Evolutionary conservation across 2,329 filamentous ascomycete genomes (phyloP).

Genomic region (Mollisiaceae sp.): DNA sequence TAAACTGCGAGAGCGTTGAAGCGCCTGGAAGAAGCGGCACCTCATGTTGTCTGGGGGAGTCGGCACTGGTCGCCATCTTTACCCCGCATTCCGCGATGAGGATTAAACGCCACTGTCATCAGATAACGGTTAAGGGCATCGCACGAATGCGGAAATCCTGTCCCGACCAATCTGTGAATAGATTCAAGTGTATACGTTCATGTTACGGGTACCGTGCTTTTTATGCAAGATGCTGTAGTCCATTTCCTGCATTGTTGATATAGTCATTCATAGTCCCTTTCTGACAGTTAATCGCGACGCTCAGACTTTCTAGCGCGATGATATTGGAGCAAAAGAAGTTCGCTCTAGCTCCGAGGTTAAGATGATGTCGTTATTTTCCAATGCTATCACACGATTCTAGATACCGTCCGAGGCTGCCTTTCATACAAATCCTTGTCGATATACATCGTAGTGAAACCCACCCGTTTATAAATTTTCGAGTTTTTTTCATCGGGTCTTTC

Average conservation of each 20-base stretch:
- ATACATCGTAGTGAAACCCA: neutral
- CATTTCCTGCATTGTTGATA: neutral
- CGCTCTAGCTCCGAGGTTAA: neutral
- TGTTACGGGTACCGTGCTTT: neutral
- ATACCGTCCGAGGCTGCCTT: neutral
- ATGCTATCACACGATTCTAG: neutral
- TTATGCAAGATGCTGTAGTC: neutral
- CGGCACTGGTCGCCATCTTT: constrained; percentile 11
- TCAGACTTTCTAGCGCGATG: too few species aligned
- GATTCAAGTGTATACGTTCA: neutral
- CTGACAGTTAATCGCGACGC: neutral
- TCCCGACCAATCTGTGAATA: neutral
- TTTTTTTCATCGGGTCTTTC: neutral
- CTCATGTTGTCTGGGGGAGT: neutral
- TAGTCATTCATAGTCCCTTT: neutral
- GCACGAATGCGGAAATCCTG: neutral
- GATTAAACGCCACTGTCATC: neutral
- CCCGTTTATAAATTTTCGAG: neutral
- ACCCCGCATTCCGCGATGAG: constrained; percentile 22
- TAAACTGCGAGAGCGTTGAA: neutral
- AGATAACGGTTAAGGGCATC: neutral
- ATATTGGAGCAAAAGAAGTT: too few species aligned
- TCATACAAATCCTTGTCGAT: neutral
- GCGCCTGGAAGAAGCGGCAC: neutral
- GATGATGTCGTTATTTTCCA: too few species aligned